phyloP scores from a whole-genome alignment of 768 basidiomycete genomes.

The Trametes cinnabarina region DNA sequence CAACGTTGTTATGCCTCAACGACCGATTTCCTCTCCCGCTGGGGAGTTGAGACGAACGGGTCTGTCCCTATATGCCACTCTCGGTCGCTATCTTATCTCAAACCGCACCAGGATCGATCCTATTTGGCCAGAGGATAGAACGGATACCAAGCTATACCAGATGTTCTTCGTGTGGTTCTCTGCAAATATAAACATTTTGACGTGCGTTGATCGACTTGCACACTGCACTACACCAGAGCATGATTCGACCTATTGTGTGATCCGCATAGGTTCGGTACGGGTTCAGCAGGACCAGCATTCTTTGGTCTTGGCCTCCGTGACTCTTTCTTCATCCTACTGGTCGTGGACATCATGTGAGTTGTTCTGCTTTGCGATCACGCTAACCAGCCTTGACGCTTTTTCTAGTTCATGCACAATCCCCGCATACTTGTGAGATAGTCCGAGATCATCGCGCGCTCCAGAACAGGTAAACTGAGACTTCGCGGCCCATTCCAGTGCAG shows the following conservation, averaged over 20 bases:
- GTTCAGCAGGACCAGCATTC: slow-evolving; percentile 49
- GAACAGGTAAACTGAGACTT: too few species aligned
- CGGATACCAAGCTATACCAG: slow-evolving; percentile 59
- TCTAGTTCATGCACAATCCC: slow-evolving; percentile 35
- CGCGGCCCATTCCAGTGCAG: slow-evolving; percentile 37
- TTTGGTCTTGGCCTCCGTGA: slow-evolving; percentile 46
- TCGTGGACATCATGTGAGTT: slow-evolving; percentile 46
- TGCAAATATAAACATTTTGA: slow-evolving; percentile 63
- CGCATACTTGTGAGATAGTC: slow-evolving; percentile 40
- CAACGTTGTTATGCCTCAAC: slow-evolving; percentile 14
- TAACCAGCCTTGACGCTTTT: background rate
- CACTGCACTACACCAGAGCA: too few species aligned
- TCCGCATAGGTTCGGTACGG: slow-evolving; percentile 43
- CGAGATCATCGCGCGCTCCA: too few species aligned
- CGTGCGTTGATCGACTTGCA: slow-evolving; percentile 33
- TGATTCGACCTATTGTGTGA: background rate
- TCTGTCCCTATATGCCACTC: slow-evolving; percentile 10
- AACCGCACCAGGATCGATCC: slow-evolving; percentile 47
- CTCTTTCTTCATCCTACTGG: slow-evolving; percentile 39
- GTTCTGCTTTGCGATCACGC: too few species aligned
- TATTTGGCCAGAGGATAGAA: slow-evolving; percentile 46
- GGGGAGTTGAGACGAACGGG: slow-evolving; percentile 44
- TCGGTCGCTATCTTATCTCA: background rate
- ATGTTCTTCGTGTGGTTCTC: slow-evolving; percentile 75
- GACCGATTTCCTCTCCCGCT: slow-evolving; percentile 31